Base-by-base conservation (phyloP, 441 rosid genomes). In the Sinapis alba region DNA sequence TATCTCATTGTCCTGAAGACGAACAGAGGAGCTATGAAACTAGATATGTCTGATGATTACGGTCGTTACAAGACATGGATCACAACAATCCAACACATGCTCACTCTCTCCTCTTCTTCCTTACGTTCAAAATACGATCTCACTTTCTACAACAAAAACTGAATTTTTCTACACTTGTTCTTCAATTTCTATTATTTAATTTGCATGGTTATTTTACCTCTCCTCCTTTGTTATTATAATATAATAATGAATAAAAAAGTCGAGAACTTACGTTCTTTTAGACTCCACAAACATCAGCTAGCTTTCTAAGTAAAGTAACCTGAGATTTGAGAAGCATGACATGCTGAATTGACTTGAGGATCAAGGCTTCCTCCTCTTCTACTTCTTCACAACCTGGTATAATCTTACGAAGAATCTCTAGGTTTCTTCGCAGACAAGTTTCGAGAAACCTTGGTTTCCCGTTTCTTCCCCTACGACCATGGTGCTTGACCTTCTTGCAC, bases 41-140 rank as follows among this genome's bases (percentile, higher is more conserved):
- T 94, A 24, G 97, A 94, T 88, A 88, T 92, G 97, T 88, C 78
- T 0, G 97, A 88, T 54, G 91, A 94, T 81, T 83, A 82, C 76
- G 79, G 65, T 84, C 86, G 73, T 16, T 94, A 89, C 78, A 88
- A 83, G 79, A 85, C 71, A 43, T 94, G 98, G 98, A 87, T 92
- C 8, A 65, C 85, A 1, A 80, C 97, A 34, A 85, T 90, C 70
- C 84, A 80, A 69, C 93, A 83, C 66, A 83, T 94, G 92, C 92
- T 94, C 56, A 72, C 73, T 77, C 81, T 88, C 63, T 90, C 92
- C 50, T 41, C 88, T 81, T 88, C 97, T 56, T 65, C 80, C 28
- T 47, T 80, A 47, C 75, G 74, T 65, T 36, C 84, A 56, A 86
- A 89, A 30, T 84, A 83, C 57, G 79, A 87, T 59, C 87, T 85